Percentiles rank a stretch among this genome's conserved stretches.
These are phyloP conservation scores for Nitzschia sp. DNA, from an alignment of 108 stramenopile genomes.

Conservation along the genomic window DNA sequence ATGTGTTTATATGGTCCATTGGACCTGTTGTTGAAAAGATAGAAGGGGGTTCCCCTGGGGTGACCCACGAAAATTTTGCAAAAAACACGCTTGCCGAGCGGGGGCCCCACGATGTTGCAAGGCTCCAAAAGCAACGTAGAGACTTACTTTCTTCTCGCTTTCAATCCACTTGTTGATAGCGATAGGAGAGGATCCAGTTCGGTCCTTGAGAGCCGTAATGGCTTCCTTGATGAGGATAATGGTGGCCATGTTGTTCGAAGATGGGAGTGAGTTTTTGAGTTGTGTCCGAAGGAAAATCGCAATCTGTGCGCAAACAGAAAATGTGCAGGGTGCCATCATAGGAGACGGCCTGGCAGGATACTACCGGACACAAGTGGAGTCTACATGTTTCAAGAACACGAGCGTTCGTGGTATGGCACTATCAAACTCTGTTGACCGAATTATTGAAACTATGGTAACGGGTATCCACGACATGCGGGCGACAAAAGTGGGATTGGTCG, in stretches of 20 bases:
- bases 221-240: slow-evolving; percentile 67
- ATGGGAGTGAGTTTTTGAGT: not conserved
- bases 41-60: slow-evolving; percentile 1
- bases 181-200: slow-evolving; percentile 69
- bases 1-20: slow-evolving; percentile 2
- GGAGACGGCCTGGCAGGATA: no score
- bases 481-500: no score
- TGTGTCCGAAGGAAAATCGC: no score
- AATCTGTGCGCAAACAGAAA: no score
- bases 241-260: slow-evolving; percentile 45
- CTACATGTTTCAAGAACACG: no score
- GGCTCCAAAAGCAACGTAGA: slow-evolving; percentile 1
- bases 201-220: slow-evolving; percentile 69
- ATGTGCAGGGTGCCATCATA: no score
- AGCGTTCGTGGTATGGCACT: no score
- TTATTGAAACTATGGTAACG: no score
- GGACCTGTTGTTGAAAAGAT: slow-evolving; percentile 7
- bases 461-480: no score
- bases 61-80: slow-evolving; percentile 6
- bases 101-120: not conserved
- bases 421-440: no score
- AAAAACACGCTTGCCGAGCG: slow-evolving; percentile 13
- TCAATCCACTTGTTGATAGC: slow-evolving; percentile 83
- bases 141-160: slow-evolving; percentile 56
- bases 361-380: no score